A percentile compares a stretch with the other conserved stretches of the same genome.
Evolutionary conservation across 2,329 filamentous ascomycete genomes (phyloP).

Genomic region (Fusarium illudens): DNA sequence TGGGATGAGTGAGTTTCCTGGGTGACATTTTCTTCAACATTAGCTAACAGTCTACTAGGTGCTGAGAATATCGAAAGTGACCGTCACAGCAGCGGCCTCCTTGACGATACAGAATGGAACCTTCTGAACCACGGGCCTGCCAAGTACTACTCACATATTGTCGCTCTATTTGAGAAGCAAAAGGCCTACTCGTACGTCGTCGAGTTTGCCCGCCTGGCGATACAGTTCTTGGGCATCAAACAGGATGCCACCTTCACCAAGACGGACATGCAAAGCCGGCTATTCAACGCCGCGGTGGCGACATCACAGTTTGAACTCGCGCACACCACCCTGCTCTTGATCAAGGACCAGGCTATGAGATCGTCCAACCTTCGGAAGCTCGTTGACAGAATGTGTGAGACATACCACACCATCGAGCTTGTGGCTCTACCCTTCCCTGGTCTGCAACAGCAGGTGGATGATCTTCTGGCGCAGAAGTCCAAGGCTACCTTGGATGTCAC

Average conservation of each 20-base stretch:
- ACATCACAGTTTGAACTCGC: constrained; percentile 84
- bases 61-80: constrained; percentile 56
- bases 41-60: constrained; percentile 51
- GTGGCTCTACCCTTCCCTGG: constrained; percentile 81
- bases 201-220: constrained; percentile 80
- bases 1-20: constrained; percentile 74
- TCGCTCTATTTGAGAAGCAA: constrained; percentile 80
- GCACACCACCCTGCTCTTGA: constrained; percentile 78
- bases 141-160: constrained; percentile 87
- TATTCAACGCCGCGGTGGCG: constrained; percentile 84
- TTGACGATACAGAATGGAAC: constrained; percentile 79
- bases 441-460: constrained; percentile 80
- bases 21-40: neutral
- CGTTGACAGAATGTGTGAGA: constrained; percentile 73
- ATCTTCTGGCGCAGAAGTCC: constrained; percentile 76
- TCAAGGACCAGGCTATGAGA: constrained; percentile 76
- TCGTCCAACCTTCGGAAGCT: constrained; percentile 76
- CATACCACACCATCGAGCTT: constrained; percentile 71
- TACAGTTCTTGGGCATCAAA: constrained; percentile 65
- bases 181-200: constrained; percentile 82
- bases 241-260: constrained; percentile 55
- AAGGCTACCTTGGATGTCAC: constrained; percentile 72
- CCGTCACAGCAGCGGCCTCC: constrained; percentile 69
- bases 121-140: constrained; percentile 76
- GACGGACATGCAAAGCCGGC: constrained; percentile 79